A percentile compares a stretch with the other conserved stretches of the same genome.
These are phyloP conservation scores for Populus deltoides DNA, from an alignment of 345 rosid species.

Conservation along the genomic window DNA sequence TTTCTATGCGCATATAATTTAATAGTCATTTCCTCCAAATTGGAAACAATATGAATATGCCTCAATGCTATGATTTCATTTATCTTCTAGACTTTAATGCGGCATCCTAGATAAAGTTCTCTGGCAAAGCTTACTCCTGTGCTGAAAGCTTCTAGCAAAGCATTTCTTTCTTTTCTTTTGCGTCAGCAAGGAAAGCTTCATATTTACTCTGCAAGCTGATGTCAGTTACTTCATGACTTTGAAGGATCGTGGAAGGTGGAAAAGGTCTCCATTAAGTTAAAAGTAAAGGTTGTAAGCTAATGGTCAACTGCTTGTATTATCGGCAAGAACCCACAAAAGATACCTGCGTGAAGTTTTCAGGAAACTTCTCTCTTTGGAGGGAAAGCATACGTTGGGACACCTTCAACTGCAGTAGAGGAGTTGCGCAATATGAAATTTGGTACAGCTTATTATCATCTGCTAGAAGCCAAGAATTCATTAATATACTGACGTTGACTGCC, in stretches of 20 bases:
- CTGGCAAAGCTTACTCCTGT: neutral
- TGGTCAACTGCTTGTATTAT: neutral
- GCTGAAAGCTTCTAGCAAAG: neutral
- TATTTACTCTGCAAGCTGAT: neutral
- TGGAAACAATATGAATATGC: constrained; percentile 9
- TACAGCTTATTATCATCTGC: neutral
- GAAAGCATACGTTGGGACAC: neutral
- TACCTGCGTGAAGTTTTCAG: neutral
- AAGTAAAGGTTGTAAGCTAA: neutral
- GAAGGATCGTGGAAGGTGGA: neutral
- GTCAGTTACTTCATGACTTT: neutral
- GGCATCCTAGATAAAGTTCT: neutral
- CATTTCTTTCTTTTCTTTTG: too few species aligned
- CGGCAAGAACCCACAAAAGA: neutral
- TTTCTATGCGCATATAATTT: neutral
- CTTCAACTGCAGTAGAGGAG: neutral
- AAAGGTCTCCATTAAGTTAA: neutral
- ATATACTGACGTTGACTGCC: too few species aligned
- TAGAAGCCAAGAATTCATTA: neutral
- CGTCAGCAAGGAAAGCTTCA: too few species aligned
- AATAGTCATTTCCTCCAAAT: neutral
- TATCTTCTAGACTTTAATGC: neutral
- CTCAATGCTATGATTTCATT: neutral
- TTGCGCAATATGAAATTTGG: neutral
- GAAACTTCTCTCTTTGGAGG: neutral